phyloP scores from a whole-genome alignment of 2,329 filamentous ascomycete species.

The Sporothrix brunneoviolacea region DNA sequence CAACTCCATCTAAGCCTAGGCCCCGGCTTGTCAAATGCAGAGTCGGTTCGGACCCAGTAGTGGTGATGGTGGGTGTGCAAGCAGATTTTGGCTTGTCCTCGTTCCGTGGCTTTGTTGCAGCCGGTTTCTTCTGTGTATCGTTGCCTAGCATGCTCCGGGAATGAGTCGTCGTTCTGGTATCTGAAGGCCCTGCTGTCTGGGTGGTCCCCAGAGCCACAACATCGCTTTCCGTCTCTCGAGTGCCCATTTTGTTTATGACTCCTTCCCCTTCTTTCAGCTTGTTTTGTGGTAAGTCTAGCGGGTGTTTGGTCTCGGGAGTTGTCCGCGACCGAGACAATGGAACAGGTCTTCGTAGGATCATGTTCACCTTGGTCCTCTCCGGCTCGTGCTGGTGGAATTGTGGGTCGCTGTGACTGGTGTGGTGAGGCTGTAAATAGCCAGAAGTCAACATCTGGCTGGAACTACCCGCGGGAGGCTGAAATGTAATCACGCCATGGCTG shows the following conservation, averaged over 20 bases:
- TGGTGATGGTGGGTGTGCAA: slow-evolving; percentile 56
- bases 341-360: background rate
- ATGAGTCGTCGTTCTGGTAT: background rate
- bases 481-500: background rate
- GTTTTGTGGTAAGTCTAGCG: no score
- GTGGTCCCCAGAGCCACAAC: background rate
- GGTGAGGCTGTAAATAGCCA: slow-evolving; percentile 7
- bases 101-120: background rate
- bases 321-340: no score
- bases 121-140: background rate
- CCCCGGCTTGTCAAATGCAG: slow-evolving; percentile 16
- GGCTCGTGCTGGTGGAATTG: background rate
- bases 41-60: slow-evolving; percentile 43
- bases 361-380: background rate
- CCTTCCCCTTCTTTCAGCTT: no score
- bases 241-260: no score
- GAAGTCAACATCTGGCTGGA: slow-evolving; percentile 5
- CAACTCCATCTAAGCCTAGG: slow-evolving; percentile 15
- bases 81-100: slow-evolving; percentile 30
- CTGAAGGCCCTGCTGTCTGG: background rate
- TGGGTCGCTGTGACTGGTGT: background rate
- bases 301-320: no score
- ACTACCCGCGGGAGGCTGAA: background rate
- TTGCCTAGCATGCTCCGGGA: background rate
- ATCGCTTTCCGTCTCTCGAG: no score